Base-by-base conservation (phyloP, 768 basidiomycete species). In the Lactifluus echinatus region DNA sequence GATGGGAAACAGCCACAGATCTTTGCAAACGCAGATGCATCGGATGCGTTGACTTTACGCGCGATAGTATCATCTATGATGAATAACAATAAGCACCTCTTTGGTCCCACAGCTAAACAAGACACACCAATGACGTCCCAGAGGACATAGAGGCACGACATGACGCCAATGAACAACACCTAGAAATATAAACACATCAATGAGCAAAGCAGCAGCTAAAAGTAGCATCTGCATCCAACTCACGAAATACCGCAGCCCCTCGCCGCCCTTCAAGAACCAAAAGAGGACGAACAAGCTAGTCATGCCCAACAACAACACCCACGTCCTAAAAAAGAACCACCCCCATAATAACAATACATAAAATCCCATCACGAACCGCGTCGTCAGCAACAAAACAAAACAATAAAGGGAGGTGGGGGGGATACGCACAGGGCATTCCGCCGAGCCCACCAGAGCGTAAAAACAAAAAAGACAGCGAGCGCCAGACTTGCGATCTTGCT, bases 381-480 rank as follows among this genome's bases (percentile, higher is more conserved):
- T 29, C n/a, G 31, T 7, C 10, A 6, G 2, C 26, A 4, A 29
- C 24, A 43, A 34, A 5, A 21, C 11, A 49, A 3, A 46, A 5
- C 17, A 24, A 46, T 15, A 26, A 34, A 29, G n/a, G 26, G 34
- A 15, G 17, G 3, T n/a, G n/a, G n/a, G n/a, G n/a, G n/a, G n/a
- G n/a, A n/a, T n/a, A 66, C 84, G 65, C 62, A 89, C 86, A 94
- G 63, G 75, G 81, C 77, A 66, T 87, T 88, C 61, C 74, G 76
- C 48, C 86, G 75, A 8, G 88, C 87, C 88, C 89, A 90, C 89
- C 90, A 95, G 3, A 93, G 76, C 1, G 90, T 93, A 63, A 93
- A 76, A 31, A 94, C 62, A 73, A 93, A 94, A 71, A 92, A 89
- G n/a, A 69, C 87, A 8, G 84, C 93, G 49, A 95, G 76, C 8